Conservation (phyloP, 352 stramenopile species). For the Pythium insidiosum region DNA sequence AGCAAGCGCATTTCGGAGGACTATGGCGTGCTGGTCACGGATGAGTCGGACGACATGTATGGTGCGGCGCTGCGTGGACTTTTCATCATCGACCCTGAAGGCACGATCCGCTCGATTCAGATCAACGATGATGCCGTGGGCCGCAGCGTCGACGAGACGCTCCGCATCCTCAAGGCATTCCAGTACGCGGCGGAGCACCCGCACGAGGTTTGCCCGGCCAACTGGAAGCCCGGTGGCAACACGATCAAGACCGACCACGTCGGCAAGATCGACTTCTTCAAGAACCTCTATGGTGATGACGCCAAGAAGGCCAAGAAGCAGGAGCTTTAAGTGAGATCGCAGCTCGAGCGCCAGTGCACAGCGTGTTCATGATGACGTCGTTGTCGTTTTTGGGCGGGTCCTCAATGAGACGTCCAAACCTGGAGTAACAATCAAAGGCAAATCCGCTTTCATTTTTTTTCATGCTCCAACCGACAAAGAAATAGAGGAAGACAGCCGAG, state of each 20-base stretch:
- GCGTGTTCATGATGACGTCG: too few relatives aligned
- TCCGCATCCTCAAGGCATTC: conserved; percentile 82
- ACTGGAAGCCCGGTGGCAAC: conserved; percentile 77
- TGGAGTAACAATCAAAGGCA: not conserved
- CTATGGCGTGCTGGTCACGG: conserved; percentile 80
- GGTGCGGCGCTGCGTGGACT: conserved; percentile 65
- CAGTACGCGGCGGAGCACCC: conserved; percentile 67
- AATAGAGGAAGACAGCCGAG: too few relatives aligned
- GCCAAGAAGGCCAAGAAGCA: conserved; percentile 53
- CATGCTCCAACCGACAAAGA: too few relatives aligned
- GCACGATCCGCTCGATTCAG: conserved; percentile 77
- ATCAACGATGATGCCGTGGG: conserved; percentile 82
- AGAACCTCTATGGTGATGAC: conserved; percentile 62
- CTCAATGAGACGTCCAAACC: not conserved
- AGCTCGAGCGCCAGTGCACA: not conserved
- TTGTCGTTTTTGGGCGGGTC: too few relatives aligned
- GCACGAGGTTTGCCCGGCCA: conserved; percentile 80
- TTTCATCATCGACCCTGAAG: conserved; percentile 82
- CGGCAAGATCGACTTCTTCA: conserved; percentile 79
- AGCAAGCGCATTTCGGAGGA: conserved; percentile 81
- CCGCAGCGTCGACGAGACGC: conserved; percentile 74
- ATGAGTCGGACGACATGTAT: conserved; percentile 75
- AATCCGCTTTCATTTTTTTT: not conserved
- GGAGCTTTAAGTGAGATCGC: conserved; percentile 22
- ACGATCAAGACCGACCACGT: conserved; percentile 84